These are phyloP conservation scores for Colletotrichum liriopes DNA, from an alignment of 2,329 filamentous ascomycete genomes.

Conservation along the genomic window DNA sequence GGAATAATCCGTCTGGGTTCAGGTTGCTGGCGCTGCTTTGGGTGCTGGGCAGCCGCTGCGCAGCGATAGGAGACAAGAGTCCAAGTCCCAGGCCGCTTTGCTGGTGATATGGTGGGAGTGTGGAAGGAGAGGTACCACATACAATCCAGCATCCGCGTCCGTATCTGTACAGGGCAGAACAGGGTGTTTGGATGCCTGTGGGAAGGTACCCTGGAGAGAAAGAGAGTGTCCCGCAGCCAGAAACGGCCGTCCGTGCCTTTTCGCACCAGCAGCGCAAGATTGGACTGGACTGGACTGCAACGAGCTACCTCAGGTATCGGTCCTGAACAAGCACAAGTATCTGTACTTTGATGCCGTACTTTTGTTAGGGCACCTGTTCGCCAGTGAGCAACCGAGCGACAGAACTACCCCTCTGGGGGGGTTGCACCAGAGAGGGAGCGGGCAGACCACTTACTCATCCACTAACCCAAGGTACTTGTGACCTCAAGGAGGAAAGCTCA, in stretches of 20 bases:
- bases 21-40: conserved; percentile 30
- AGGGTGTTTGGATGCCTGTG: background rate
- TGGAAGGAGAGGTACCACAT: conserved; percentile 1
- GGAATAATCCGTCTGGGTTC: conserved; percentile 40
- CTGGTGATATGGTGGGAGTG: conserved; percentile 4
- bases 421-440: background rate
- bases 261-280: conserved; percentile 19
- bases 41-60: conserved; percentile 27
- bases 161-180: background rate
- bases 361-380: conserved; percentile 23
- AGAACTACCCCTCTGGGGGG: background rate
- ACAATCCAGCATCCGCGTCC: background rate
- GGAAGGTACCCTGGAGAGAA: background rate
- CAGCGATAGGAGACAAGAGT: conserved; percentile 3
- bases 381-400: conserved; percentile 15
- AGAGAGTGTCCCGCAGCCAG: conserved; percentile 6
- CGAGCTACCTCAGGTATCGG: conserved; percentile 29
- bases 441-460: conserved; percentile 24
- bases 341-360: conserved; percentile 20
- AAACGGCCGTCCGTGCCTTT: conserved; percentile 23
- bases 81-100: conserved; percentile 4
- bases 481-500: conserved; percentile 16
- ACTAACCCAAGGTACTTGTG: conserved; percentile 19
- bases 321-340: conserved; percentile 10
- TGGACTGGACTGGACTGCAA: conserved; percentile 17